Conservation (phyloP, 2,329 filamentous ascomycete genomes). For the Aspergillus neoniger region DNA sequence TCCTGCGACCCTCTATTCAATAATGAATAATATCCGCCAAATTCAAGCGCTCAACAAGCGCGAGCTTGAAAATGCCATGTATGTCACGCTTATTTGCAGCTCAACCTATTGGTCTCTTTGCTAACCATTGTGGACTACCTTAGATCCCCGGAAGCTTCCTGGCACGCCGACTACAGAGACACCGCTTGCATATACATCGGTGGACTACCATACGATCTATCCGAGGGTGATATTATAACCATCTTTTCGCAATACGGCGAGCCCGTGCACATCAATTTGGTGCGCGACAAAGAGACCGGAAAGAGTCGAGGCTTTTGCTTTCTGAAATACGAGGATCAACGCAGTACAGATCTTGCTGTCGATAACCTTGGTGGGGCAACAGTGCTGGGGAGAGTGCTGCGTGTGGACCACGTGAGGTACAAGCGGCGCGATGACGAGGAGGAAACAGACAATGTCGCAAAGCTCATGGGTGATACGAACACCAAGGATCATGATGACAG, state of each 20-base stretch:
- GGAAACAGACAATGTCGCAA: slow-evolving; percentile 53
- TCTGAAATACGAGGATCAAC: slow-evolving; percentile 97
- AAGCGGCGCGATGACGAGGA: slow-evolving; percentile 75
- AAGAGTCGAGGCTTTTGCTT: slow-evolving; percentile 94
- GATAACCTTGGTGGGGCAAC: slow-evolving; percentile 90
- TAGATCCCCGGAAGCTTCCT: slow-evolving; percentile 82
- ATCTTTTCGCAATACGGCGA: slow-evolving; percentile 98
- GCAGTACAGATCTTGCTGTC: slow-evolving; percentile 91
- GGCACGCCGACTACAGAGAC: slow-evolving; percentile 97
- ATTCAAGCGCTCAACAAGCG: slow-evolving; percentile 92
- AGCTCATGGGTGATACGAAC: slow-evolving; percentile 50
- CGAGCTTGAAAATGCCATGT: slow-evolving; percentile 87
- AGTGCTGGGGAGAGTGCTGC: slow-evolving; percentile 75
- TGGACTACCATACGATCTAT: slow-evolving; percentile 86
- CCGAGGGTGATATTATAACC: slow-evolving; percentile 91
- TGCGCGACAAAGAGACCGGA: slow-evolving; percentile 92
- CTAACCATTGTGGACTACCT: slow-evolving; percentile 2
- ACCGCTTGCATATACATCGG: slow-evolving; percentile 97
- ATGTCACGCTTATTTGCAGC: slow-evolving; percentile 36
- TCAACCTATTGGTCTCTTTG: slow-evolving; percentile 8
- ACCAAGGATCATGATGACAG: slow-evolving; percentile 25
- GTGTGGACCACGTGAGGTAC: slow-evolving; percentile 92
- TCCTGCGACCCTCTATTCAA: not conserved
- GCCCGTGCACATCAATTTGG: slow-evolving; percentile 87
- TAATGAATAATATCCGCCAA: slow-evolving; percentile 91